phyloP scores from a whole-genome alignment of 495 filamentous ascomycete species.

The Penicillium mononematosum region DNA sequence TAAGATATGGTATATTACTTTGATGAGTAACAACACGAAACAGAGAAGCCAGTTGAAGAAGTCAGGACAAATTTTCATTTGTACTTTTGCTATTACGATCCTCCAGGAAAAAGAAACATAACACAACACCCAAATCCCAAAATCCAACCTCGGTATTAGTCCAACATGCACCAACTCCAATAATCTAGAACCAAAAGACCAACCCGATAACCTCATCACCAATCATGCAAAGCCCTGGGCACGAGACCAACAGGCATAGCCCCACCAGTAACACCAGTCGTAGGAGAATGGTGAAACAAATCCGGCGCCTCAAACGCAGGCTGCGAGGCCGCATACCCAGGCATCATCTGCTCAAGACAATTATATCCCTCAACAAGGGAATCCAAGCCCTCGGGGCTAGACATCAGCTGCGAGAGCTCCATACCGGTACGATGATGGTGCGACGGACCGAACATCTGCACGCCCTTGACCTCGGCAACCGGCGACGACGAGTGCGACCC shows the following conservation, averaged over 20 bases:
- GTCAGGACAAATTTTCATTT: background rate
- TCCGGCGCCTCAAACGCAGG: conserved; percentile 15
- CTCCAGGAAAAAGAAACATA: background rate
- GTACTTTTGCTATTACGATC: background rate
- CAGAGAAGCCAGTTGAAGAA: background rate
- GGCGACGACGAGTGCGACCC: conserved; percentile 11
- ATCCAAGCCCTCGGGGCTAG: conserved; percentile 19
- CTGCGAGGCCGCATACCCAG: conserved; percentile 19
- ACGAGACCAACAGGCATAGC: conserved; percentile 31
- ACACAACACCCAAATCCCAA: too few relatives aligned
- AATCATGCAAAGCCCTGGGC: conserved; percentile 31
- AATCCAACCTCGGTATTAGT: background rate
- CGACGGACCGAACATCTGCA: background rate
- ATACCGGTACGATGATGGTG: conserved; percentile 4
- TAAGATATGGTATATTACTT: background rate
- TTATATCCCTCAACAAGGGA: conserved; percentile 26
- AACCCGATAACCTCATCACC: conserved; percentile 9
- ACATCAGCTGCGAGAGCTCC: conserved; percentile 26
- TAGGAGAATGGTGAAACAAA: conserved; percentile 19
- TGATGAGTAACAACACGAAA: background rate
- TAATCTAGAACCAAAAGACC: conserved; percentile 1
- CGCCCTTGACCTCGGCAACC: background rate
- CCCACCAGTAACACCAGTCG: conserved; percentile 22
- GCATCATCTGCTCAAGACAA: conserved; percentile 29
- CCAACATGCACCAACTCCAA: conserved; percentile 1